Evolutionary conservation across 2,329 filamentous ascomycete species (phyloP).

Genomic region (Colletotrichum graminicola): DNA sequence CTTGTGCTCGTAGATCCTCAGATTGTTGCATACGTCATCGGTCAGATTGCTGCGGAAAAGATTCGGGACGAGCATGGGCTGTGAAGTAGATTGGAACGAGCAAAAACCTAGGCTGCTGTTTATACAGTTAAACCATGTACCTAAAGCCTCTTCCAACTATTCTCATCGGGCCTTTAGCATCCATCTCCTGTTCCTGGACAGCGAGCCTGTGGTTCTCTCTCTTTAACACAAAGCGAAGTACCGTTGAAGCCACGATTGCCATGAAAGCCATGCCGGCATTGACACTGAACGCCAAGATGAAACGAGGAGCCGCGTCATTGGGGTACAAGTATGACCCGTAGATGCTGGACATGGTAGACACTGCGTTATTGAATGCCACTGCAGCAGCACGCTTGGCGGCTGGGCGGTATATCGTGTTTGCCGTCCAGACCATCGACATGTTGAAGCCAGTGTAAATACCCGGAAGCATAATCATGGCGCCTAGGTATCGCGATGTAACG

Average conservation of each 20-base stretch:
- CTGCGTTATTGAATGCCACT: constrained; percentile 45
- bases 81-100: background rate
- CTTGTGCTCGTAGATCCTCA: constrained; percentile 13
- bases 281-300: constrained; percentile 46
- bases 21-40: constrained; percentile 27
- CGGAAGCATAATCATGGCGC: constrained; percentile 44
- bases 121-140: constrained; percentile 6
- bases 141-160: constrained; percentile 41
- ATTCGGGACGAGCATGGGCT: background rate
- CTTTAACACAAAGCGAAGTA: constrained; percentile 44
- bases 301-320: constrained; percentile 44
- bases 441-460: constrained; percentile 46
- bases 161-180: constrained; percentile 22
- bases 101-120: accelerated
- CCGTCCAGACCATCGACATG: constrained; percentile 45
- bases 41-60: constrained; percentile 15
- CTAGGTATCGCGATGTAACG: constrained; percentile 38
- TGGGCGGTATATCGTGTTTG: constrained; percentile 45
- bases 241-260: constrained; percentile 43
- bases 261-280: constrained; percentile 46
- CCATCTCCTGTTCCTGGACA: constrained; percentile 40
- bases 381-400: constrained; percentile 44
- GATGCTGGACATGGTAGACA: constrained; percentile 44
- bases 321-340: constrained; percentile 47
- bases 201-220: constrained; percentile 45